Evolutionary conservation across 331 rosid genomes (phyloP).

Genomic region (Saraca asoca): DNA sequence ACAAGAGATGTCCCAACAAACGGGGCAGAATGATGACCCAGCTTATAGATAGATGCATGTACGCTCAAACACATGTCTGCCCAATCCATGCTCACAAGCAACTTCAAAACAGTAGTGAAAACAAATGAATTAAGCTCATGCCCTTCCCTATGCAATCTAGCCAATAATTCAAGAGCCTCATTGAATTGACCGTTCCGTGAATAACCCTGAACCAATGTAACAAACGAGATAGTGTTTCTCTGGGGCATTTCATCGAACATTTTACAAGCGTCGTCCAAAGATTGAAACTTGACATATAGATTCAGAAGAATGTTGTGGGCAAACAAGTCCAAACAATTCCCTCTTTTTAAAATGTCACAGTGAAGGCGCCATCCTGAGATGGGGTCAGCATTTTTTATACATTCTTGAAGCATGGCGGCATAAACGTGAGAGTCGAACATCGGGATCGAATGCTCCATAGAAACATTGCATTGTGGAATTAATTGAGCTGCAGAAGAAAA

Average conservation of each 20-base stretch:
- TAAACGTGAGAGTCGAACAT: background rate
- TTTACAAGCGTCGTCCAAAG: background rate
- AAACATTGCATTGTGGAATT: too few relatives aligned
- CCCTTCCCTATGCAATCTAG: background rate
- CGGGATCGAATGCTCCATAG: background rate
- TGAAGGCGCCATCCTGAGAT: background rate
- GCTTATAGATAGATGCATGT: background rate
- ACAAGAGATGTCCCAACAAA: slow-evolving; percentile 1
- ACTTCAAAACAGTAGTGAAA: background rate
- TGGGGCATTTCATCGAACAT: background rate
- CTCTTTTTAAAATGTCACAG: background rate
- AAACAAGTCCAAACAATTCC: slow-evolving; percentile 1
- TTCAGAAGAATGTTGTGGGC: slow-evolving; percentile 8
- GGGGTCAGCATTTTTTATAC: background rate
- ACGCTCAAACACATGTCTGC: background rate
- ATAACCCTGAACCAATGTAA: slow-evolving; percentile 2
- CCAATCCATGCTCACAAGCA: slow-evolving; percentile 5
- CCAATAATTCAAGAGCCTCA: background rate
- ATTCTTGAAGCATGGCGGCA: background rate
- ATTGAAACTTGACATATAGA: background rate
- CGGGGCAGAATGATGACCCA: background rate
- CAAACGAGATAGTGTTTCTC: background rate
- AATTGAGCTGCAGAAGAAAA: too few relatives aligned
- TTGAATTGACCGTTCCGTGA: background rate
- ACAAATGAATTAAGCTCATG: slow-evolving; percentile 5